Evolutionary conservation across 768 basidiomycete species (phyloP), one percentile per base, ranked within the genome.

Genomic region (Suillus brevipes): DNA sequence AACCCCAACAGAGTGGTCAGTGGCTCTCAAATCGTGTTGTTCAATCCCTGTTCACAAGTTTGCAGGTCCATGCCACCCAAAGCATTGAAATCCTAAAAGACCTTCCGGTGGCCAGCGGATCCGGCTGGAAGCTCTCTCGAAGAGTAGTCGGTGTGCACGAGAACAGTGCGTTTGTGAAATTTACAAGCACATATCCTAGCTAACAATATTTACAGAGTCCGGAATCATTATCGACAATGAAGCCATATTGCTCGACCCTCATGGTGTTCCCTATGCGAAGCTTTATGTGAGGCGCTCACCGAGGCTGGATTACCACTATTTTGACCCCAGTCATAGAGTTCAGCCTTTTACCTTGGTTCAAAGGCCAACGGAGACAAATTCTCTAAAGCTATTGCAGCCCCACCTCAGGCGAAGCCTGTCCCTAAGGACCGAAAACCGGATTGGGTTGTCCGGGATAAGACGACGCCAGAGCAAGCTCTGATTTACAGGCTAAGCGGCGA

Each of bases 51-150:
- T 52, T 56, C 36, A 28, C 14, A 50, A 40, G 13, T n/a, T 40
- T 18, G 18, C 55, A 92, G 89, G 88, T 93, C 4, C 93, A 95
- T 71, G 93, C 80, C 6, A 86, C 87, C 13, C 92, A 94, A 74
- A 87, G 86, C 8, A 91, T 95, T 64, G 87, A 95, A 75, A 83
- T 94, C 36, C 72, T 95, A 65, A 90, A 87, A 74, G 85, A 88
- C n/a, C 79, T 96, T 58, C 94, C 94, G 0, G 74, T 83, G 0
- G 88, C 86, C 40, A 90, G 89, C 66, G 92, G 92, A 10, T 79
- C 85, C 3, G 94, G 92, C 9, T 96, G 94, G 94, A 89, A 81
- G 64, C 81, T 89, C 72, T 87, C 84, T 68, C 81, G 81, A 65
- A 83, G 87, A 64, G 82, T 92, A 58, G 84, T 85, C 1, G 91